Base-by-base conservation (phyloP, 306 rosid genomes). In the Begonia fuchsioides region DNA sequence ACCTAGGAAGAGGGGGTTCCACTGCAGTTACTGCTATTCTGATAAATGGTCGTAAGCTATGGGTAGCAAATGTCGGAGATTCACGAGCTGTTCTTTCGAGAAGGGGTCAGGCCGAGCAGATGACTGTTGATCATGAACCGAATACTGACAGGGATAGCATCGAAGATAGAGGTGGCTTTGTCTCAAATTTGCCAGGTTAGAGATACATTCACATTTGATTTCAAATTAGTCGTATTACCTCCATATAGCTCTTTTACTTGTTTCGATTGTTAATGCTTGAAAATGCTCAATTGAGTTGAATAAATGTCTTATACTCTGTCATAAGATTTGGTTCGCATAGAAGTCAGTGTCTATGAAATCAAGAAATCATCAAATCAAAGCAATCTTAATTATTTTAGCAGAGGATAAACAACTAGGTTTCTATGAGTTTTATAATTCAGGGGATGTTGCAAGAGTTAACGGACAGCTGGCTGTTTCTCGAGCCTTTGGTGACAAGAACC, bases 131-230 rank as follows among this genome's bases (percentile, higher is more conserved):
- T 68, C 96, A 82, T 10, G 94, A 87, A 61, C 94, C 92, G 20
- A 82, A 87, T 67, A 75, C 94, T 19, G 96, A 82, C 63, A 73
- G 92, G 43, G 72, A 68, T 56, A 68, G 77, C 65, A 82, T 87
- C 5, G 94, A 82, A 71, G 59, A 76, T 86, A n/a, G n/a, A n/a
- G n/a, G n/a, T n/a, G n/a, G n/a, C n/a, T n/a, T n/a, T n/a, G n/a
- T n/a, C n/a, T n/a, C 94, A 35, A 86, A 86, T 72, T 73, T 86
- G 83, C 92, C 96, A 86, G 96, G 96, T 86, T 70, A 44, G 44
- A 46, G 35, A 17, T 32, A 38, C 11, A 17, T 54, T 20, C 32
- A 7, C 32, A 20, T 20, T 3, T 20, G 32, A 20, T 20, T 3
- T 20, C 26, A 19, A 19, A 19, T 19, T 19, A 19, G 26, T 19